Conservation (phyloP, 179 eudicot species). For the Amaranthus tricolor region DNA sequence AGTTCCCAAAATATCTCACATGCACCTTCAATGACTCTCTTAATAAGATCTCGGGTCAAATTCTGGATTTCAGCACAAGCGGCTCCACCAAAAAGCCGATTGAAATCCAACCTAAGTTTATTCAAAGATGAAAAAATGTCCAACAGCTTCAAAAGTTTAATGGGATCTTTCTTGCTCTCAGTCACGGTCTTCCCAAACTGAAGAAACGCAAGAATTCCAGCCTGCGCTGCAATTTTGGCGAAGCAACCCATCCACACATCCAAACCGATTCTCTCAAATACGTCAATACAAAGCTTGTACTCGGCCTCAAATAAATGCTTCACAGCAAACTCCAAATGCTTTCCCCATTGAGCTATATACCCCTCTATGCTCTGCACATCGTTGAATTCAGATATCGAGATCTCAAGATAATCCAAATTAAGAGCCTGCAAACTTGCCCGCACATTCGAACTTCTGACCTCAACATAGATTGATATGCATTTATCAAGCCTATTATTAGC, state of each 20-base stretch:
- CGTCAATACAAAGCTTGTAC: constrained; percentile 91
- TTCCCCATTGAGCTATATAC: constrained; percentile 87
- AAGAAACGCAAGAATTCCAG: constrained; percentile 85
- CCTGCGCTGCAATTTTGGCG: constrained; percentile 85
- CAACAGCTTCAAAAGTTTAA: constrained; percentile 79
- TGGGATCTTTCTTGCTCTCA: constrained; percentile 95
- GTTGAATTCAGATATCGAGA: constrained; percentile 77
- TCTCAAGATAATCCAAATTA: constrained; percentile 88
- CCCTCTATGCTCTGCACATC: constrained; percentile 91
- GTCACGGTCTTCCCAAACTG: constrained; percentile 97
- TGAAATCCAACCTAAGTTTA: constrained; percentile 83
- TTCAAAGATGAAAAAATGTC: constrained; percentile 86
- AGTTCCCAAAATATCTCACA: constrained; percentile 96
- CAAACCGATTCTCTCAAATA: constrained; percentile 79
- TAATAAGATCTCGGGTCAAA: constrained; percentile 82
- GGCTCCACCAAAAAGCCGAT: constrained; percentile 89
- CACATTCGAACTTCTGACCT: constrained; percentile 82
- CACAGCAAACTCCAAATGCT: constrained; percentile 95
- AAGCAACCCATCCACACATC: constrained; percentile 93
- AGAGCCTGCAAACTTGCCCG: constrained; percentile 83
- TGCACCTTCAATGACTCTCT: constrained; percentile 83
- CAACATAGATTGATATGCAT: constrained; percentile 81
- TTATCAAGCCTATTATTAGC: constrained; percentile 84
- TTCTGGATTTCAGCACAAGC: constrained; percentile 92
- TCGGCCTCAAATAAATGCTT: constrained; percentile 95